Evolutionary conservation across 2,329 filamentous ascomycete genomes (phyloP).

Genomic region (Pestalotiopsis fici): DNA sequence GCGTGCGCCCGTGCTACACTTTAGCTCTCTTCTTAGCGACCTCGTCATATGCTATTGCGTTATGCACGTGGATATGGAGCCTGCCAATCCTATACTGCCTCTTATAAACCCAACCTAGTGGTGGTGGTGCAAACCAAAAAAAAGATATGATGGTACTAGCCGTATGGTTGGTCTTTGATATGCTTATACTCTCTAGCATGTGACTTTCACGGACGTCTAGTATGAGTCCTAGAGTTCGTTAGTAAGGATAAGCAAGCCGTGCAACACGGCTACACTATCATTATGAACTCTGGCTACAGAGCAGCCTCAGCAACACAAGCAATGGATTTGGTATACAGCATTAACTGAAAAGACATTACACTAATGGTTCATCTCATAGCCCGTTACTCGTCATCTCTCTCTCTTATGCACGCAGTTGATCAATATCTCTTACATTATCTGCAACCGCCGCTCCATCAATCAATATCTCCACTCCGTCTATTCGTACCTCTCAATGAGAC

Average conservation of each 20-base stretch:
- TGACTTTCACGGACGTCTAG: not conserved
- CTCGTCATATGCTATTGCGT: not conserved
- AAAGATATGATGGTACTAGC: not conserved
- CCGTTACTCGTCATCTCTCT: not conserved
- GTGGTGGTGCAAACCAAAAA: not conserved
- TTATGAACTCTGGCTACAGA: not conserved
- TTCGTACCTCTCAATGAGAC: slow-evolving; percentile 14
- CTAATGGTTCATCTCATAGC: not conserved
- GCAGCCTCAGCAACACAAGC: not conserved
- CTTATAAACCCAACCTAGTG: not conserved
- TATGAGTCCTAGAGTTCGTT: too few relatives aligned
- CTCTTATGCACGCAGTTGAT: not conserved
- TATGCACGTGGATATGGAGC: not conserved
- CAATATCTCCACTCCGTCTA: not conserved
- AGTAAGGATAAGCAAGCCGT: too few relatives aligned
- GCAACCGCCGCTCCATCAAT: not conserved
- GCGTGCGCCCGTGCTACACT: not conserved
- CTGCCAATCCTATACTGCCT: not conserved
- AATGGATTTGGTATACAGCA: not conserved
- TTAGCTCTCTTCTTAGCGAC: not conserved
- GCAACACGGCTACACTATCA: too few relatives aligned
- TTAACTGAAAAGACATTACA: not conserved
- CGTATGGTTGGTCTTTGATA: not conserved
- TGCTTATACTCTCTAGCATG: not conserved
- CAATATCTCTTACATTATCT: not conserved